Percentiles rank a stretch among this genome's conserved stretches.
phyloP scores from a whole-genome alignment of 192 early-diverging fungal species.

The Backusella sp. region DNA sequence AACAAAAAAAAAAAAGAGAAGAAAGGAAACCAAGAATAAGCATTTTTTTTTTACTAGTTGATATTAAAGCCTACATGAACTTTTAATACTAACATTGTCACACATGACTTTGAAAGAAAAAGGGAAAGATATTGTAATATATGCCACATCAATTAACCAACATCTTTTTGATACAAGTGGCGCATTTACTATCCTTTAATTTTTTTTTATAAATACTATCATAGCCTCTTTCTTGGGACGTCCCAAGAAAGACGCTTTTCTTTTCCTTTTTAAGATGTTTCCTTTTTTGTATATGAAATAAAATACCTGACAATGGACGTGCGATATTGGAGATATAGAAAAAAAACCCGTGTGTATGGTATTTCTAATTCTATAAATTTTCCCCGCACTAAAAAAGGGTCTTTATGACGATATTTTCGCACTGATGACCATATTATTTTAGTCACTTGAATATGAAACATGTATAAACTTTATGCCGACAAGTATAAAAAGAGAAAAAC shows the following conservation, averaged over 20 bases:
- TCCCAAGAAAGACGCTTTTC: not conserved
- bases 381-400: not conserved
- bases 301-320: not conserved
- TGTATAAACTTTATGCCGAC: not conserved
- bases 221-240: not conserved
- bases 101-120: not conserved
- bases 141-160: conserved; percentile 5
- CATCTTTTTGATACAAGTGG: not conserved
- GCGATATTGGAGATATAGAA: not conserved
- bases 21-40: not conserved
- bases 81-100: not conserved
- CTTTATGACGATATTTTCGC: not conserved
- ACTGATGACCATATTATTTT: not conserved
- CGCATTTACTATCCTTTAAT: not conserved
- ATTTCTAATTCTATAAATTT: not conserved
- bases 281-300: not conserved
- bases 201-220: not conserved
- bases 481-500: not conserved
- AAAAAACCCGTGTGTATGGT: not conserved
- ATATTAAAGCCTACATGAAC: not conserved
- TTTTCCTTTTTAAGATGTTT: not conserved
- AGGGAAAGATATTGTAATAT: not conserved
- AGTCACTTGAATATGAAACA: conserved; percentile 3
- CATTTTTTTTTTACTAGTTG: not conserved
- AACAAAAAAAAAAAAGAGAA: not conserved